phyloP scores from a whole-genome alignment of 139 green algal species.

The Asterochloris erici region DNA sequence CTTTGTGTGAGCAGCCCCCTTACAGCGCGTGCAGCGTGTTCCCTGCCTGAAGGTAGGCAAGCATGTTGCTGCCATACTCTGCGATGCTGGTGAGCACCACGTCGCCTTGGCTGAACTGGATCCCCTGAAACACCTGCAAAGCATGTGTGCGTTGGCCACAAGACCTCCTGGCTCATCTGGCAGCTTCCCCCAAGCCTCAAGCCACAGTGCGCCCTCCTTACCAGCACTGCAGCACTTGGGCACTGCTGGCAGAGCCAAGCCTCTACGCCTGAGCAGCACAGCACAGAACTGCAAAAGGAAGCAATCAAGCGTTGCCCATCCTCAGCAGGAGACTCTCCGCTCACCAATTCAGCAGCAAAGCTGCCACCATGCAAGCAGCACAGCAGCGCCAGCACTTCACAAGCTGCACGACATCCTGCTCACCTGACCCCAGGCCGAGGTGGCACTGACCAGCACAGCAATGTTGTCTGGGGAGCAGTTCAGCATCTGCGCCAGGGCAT shows the following conservation, averaged over 20 bases:
- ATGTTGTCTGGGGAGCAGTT: conserved; percentile 57
- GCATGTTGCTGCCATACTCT: conserved; percentile 71
- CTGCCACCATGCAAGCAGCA: background rate
- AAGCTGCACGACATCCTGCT: background rate
- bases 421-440: conserved; percentile 49
- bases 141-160: background rate
- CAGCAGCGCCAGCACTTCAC: background rate
- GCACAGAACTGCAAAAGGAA: background rate
- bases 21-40: background rate
- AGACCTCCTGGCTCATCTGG: background rate
- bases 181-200: background rate
- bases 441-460: conserved; percentile 47
- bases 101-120: conserved; percentile 47
- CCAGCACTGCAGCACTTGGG: background rate
- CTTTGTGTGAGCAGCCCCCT: too few species aligned
- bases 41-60: conserved; percentile 56
- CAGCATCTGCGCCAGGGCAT: conserved; percentile 42
- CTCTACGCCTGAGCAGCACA: background rate
- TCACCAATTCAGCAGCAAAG: background rate
- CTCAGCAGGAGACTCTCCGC: background rate
- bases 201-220: background rate
- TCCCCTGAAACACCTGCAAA: conserved; percentile 54
- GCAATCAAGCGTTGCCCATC: background rate
- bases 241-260: background rate
- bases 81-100: conserved; percentile 46